Conservation (phyloP, 805 yeast species). For the Komagataella kurtzmanii region DNA sequence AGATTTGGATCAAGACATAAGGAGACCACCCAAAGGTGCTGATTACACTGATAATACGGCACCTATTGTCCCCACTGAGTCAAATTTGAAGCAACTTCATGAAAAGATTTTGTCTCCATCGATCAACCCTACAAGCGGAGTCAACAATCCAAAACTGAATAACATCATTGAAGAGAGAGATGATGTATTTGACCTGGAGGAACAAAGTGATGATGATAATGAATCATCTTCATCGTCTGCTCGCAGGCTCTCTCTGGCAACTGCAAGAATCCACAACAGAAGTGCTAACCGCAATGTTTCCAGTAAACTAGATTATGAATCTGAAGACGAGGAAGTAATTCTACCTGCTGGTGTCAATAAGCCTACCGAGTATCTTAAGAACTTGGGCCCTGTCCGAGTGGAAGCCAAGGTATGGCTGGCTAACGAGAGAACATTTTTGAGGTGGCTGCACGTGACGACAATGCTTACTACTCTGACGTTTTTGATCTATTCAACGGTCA, state of each 20-base stretch:
- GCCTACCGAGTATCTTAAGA: slow-evolving; percentile 69
- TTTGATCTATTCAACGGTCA: slow-evolving; percentile 66
- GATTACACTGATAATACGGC: background rate
- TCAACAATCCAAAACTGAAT: background rate
- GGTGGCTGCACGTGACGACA: slow-evolving; percentile 88
- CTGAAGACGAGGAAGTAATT: slow-evolving; percentile 78
- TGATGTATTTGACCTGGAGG: slow-evolving; percentile 42
- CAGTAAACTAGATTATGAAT: slow-evolving; percentile 31
- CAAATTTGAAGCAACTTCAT: background rate
- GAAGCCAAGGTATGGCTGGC: slow-evolving; percentile 99
- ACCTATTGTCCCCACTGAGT: background rate
- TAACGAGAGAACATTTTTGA: slow-evolving; percentile 90
- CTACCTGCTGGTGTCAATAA: slow-evolving; percentile 83
- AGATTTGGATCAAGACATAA: slow-evolving; percentile 90
- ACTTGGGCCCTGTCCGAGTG: slow-evolving; percentile 84
- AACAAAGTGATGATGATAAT: slow-evolving; percentile 28
- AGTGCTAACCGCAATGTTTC: slow-evolving; percentile 11
- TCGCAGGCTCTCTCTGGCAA: slow-evolving; percentile 2
- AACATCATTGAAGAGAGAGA: slow-evolving; percentile 17
- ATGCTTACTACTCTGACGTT: slow-evolving; percentile 77
- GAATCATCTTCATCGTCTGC: slow-evolving; percentile 5
- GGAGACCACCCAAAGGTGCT: slow-evolving; percentile 44
- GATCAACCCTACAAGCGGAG: background rate
- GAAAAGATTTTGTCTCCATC: background rate
- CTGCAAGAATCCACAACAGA: slow-evolving; percentile 8